A percentile compares a stretch with the other conserved stretches of the same genome.
phyloP scores from a whole-genome alignment of 805 yeast genomes.

The Danielozyma ontarioensis region DNA sequence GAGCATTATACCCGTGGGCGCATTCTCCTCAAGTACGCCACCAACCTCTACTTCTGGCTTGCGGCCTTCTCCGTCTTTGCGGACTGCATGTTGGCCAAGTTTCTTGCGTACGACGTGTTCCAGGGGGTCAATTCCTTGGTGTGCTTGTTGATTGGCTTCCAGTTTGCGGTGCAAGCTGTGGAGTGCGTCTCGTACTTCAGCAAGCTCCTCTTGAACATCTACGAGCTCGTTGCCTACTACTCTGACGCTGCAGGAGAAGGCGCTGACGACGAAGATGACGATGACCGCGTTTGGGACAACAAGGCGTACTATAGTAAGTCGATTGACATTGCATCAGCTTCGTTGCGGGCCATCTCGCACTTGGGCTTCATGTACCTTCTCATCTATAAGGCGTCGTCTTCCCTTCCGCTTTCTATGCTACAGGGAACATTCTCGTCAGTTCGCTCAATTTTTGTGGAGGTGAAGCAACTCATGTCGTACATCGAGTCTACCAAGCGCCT shows the following conservation, averaged over 20 bases:
- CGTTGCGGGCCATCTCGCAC: slow-evolving; percentile 27
- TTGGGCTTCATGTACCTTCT: slow-evolving; percentile 29
- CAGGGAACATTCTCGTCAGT: slow-evolving; percentile 43
- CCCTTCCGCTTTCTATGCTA: slow-evolving; percentile 35
- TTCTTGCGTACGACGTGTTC: slow-evolving; percentile 53
- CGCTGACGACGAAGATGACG: slow-evolving; percentile 27
- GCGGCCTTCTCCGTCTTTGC: slow-evolving; percentile 38
- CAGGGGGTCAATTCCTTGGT: slow-evolving; percentile 48
- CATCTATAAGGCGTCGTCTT: slow-evolving; percentile 24
- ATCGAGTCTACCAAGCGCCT: slow-evolving; percentile 57
- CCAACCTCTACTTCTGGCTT: slow-evolving; percentile 41
- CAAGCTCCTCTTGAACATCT: slow-evolving; percentile 46
- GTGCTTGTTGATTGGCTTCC: slow-evolving; percentile 68
- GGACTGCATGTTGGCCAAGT: slow-evolving; percentile 50
- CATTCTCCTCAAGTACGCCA: slow-evolving; percentile 28
- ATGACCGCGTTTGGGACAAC: slow-evolving; percentile 70
- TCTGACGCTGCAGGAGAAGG: slow-evolving; percentile 5
- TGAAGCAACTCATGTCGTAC: slow-evolving; percentile 42
- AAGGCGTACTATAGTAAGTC: slow-evolving; percentile 56
- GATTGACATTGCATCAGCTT: slow-evolving; percentile 48
- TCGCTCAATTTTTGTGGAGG: slow-evolving; percentile 21
- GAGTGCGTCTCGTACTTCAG: slow-evolving; percentile 44
- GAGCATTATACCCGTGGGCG: slow-evolving; percentile 8
- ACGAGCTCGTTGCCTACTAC: slow-evolving; percentile 49
- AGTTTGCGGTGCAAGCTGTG: slow-evolving; percentile 60